A percentile compares a stretch with the other conserved stretches of the same genome.
Conservation (phyloP, 768 basidiomycete species). For the Lactarius trivialis region DNA sequence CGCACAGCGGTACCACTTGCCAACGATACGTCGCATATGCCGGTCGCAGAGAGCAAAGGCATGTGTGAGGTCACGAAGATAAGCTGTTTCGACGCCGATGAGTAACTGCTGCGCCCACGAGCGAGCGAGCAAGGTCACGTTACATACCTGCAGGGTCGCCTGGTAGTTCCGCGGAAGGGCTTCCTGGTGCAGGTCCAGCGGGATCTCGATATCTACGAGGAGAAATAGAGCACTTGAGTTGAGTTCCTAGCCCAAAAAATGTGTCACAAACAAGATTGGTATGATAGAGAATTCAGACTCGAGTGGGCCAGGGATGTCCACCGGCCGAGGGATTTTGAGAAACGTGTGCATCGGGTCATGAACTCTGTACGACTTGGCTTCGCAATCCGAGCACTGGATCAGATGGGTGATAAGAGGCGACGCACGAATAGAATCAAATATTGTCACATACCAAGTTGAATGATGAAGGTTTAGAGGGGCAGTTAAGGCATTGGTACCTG, state of each 20-base stretch:
- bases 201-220: conserved; percentile 53
- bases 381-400: conserved; percentile 71
- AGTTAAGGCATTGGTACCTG: conserved; percentile 87
- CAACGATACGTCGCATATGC: conserved; percentile 75
- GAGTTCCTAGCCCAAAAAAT: background rate
- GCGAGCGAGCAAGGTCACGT: conserved; percentile 11
- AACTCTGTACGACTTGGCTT: conserved; percentile 64
- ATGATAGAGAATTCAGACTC: conserved; percentile 53
- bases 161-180: conserved; percentile 31
- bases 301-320: conserved; percentile 47
- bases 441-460: conserved; percentile 63
- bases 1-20: conserved; percentile 87
- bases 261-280: conserved; percentile 51
- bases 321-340: conserved; percentile 78
- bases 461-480: conserved; percentile 62
- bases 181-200: conserved; percentile 42
- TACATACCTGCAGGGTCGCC: conserved; percentile 52
- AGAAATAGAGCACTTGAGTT: background rate
- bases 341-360: conserved; percentile 86
- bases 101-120: background rate
- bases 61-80: conserved; percentile 57
- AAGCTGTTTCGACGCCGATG: conserved; percentile 38
- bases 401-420: background rate
- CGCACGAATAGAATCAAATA: background rate
- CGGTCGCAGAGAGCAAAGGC: conserved; percentile 74